Percentiles rank a stretch among this genome's conserved stretches.
Conservation (phyloP, 306 rosid genomes). For the Sechiopsis laciniata region DNA sequence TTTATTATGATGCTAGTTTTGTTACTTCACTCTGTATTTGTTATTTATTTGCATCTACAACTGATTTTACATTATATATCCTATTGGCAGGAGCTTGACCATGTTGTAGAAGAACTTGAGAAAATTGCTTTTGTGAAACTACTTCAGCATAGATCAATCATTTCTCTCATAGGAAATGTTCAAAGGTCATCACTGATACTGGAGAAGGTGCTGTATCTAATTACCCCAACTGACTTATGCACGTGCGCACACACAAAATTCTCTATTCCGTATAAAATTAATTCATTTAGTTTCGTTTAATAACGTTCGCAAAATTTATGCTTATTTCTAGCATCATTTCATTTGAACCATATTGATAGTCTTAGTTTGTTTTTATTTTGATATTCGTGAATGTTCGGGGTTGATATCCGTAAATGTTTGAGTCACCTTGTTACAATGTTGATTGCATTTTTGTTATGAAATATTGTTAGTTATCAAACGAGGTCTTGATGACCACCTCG, state of each 20-base stretch:
- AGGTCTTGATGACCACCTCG: not conserved
- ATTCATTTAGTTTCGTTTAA: not conserved
- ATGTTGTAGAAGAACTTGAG: conserved; percentile 80
- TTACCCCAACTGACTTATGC: not conserved
- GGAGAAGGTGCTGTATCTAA: conserved; percentile 59
- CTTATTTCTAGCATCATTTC: not conserved
- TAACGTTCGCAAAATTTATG: not conserved
- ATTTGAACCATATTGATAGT: not conserved
- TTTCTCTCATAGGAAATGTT: conserved; percentile 92
- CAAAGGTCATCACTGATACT: conserved; percentile 83
- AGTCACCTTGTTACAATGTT: too few species aligned
- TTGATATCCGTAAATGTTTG: too few species aligned
- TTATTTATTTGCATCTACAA: not conserved
- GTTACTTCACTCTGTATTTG: not conserved
- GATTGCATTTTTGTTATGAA: too few species aligned
- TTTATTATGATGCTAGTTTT: conserved; percentile 1
- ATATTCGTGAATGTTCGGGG: too few species aligned
- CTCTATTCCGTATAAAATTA: not conserved
- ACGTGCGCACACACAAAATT: not conserved
- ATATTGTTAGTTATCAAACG: not conserved
- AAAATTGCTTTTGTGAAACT: conserved; percentile 89
- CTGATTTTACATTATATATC: conserved; percentile 16
- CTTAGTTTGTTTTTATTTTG: not conserved
- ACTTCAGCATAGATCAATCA: conserved; percentile 80
- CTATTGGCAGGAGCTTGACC: conserved; percentile 78